A percentile compares a stretch with the other conserved stretches of the same genome.
Conservation (phyloP, 1,284 basidiomycete genomes). For the Sporisorium exsertum region DNA sequence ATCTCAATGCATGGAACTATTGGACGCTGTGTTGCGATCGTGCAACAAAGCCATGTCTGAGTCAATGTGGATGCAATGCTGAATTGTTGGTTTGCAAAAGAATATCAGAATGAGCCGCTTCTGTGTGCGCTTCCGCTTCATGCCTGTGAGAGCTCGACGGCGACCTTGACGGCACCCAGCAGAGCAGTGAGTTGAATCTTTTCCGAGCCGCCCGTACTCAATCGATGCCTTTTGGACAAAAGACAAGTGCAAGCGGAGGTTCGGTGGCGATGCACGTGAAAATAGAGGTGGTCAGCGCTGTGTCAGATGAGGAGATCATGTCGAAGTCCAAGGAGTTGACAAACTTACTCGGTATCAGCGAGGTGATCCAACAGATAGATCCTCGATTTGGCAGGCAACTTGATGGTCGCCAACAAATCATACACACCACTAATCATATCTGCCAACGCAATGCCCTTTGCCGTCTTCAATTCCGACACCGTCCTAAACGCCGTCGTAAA, state of each 20-base stretch:
- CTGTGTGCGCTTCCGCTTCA: background rate
- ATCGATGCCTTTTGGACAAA: constrained; percentile 78
- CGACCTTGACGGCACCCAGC: constrained; percentile 91
- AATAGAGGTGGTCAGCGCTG: background rate
- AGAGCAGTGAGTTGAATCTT: constrained; percentile 93
- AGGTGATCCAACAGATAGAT: constrained; percentile 89
- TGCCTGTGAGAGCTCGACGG: constrained; percentile 76
- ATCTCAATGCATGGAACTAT: background rate
- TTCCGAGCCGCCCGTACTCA: constrained; percentile 92
- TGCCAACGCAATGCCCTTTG: constrained; percentile 92
- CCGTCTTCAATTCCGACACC: constrained; percentile 86
- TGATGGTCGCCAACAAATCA: constrained; percentile 87
- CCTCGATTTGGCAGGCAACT: constrained; percentile 85
- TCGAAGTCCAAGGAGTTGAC: background rate
- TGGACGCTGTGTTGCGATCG: background rate
- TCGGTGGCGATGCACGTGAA: too few species aligned
- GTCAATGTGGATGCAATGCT: background rate
- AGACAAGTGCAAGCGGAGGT: background rate
- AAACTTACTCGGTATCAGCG: constrained; percentile 84
- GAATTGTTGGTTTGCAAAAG: background rate
- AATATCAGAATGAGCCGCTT: background rate
- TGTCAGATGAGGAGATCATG: too few species aligned
- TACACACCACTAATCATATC: constrained; percentile 94
- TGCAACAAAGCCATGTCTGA: too few species aligned
- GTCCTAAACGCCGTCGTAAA: constrained; percentile 91